Base-by-base conservation (phyloP, 768 basidiomycete species). In the Suillus cothurnatus region DNA sequence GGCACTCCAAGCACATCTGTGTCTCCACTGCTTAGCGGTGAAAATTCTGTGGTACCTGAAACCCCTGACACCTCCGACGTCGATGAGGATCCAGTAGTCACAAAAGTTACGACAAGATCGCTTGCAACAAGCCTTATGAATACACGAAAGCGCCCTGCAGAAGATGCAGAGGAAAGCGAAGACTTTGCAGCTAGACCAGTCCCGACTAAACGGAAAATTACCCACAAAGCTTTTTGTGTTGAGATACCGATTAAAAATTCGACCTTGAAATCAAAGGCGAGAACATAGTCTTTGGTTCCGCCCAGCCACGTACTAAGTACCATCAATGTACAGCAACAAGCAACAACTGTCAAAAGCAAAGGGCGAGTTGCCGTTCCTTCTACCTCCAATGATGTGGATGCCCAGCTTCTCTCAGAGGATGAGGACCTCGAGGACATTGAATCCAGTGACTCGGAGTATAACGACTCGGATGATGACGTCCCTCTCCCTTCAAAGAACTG, bases 391-490 rank as follows among this genome's bases (percentile, higher is more conserved):
- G 67, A 67, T 14, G 67, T 71, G n/a, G 79, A 81, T 4, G 76
- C 71, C n/a, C 71, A 71, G 2, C 61, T 64, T 8, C 39, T 72
- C 28, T 71, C 78, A 43, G 81, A 78, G 65, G 76, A 79, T 56
- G 82, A 82, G 50, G 68, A 74, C 26, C 56, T 82, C 32, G 78
- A 81, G 14, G 88, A 89, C 64, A 86, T 84, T 21, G 83, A 83
- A 36, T 83, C 80, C 62, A 76, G 76, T 65, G 87, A 81, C 32
- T 91, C 90, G 47, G 89, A 89, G 63, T 91, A 88, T 67, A 78
- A 84, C 49, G 78, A 65, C 4, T 81, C 82, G 31, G 72, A 73
- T 31, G 65, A 68, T 32, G 49, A 41, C 53, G 66, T 23, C 23
- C 41, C 52, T 50, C 49, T 60, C 26, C 28, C 32, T 31, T 43